Evolutionary conservation across 2,329 filamentous ascomycete genomes (phyloP), one percentile per base, ranked within the genome.

Genomic region (Fusarium sulawesiense): DNA sequence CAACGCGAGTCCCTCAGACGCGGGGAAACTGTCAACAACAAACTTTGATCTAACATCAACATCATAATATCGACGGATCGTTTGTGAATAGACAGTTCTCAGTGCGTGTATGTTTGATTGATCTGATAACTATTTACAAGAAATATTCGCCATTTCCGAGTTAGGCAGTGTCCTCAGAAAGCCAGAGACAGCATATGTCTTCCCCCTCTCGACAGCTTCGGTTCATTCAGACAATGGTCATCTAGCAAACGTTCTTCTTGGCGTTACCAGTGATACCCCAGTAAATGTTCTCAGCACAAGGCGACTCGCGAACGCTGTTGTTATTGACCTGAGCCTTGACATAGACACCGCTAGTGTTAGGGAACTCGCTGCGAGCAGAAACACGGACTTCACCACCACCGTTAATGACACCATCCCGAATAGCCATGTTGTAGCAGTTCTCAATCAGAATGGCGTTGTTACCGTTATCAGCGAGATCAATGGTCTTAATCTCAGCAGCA

Each of bases 371-470:
- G 16, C 87, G 79, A 3, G 86, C 86, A 3, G 86, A 76, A 14
- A 88, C 68, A 5, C 87, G 80, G 10, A 88, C 86, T 75, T 88
- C 86, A 1, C 87, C 87, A 2, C 87, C 86, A 3, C 86, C 84
- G 27, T 81, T 83, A 25, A 89, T 83, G 4, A 80, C 84, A 1
- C 87, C 87, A 20, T 82, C 82, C 3, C 74, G 76, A 73, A 88
- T 87, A 2, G 78, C 76, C 32, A 89, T 66, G 54, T 86, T 85
- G 75, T 88, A 88, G 78, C 87, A 88, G 76, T 89, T 89, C 80
- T 89, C 86, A 29, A 89, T 84, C 2, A 89, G 79, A 21, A 88
- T 81, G 1, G 86, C 83, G 60, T 88, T 88, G 73, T 86, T 87
- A 0, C 82, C 86, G 49, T 87, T 88, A 68, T 79, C 77, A 0